phyloP scores from a whole-genome alignment of 2,329 filamentous ascomycete genomes.

The Pseudocercospora crystallina region DNA sequence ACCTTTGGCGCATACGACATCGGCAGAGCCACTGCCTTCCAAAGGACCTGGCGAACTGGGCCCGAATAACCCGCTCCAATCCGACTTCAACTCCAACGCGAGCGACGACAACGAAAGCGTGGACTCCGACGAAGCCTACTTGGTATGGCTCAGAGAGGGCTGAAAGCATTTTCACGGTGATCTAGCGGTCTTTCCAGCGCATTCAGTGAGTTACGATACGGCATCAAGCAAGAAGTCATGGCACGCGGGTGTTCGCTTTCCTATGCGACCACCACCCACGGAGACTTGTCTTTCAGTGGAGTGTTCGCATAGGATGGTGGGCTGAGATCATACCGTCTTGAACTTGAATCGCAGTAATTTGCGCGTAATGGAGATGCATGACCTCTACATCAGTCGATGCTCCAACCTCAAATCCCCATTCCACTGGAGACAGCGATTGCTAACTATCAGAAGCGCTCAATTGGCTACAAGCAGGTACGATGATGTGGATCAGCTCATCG shows the following conservation, averaged over 20 bases:
- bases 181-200: conserved; percentile 9
- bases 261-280: conserved; percentile 22
- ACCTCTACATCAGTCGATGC: conserved; percentile 34
- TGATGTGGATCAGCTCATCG: not conserved
- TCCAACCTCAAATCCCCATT: conserved; percentile 16
- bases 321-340: conserved; percentile 41
- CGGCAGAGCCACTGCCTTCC: conserved; percentile 12
- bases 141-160: conserved; percentile 35
- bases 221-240: conserved; percentile 36
- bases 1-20: conserved; percentile 10
- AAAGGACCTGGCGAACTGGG: conserved; percentile 19
- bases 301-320: conserved; percentile 22
- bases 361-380: conserved; percentile 43
- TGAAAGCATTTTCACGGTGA: conserved; percentile 16
- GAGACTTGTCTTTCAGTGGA: conserved; percentile 13
- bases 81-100: conserved; percentile 29
- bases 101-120: conserved; percentile 31
- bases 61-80: conserved; percentile 35
- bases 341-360: conserved; percentile 42
- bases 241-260: conserved; percentile 37
- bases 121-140: conserved; percentile 37
- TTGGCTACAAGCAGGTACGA: conserved; percentile 57
- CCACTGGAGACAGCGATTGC: conserved; percentile 15
- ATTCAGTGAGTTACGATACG: conserved; percentile 32
- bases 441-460: conserved; percentile 41